Conservation (phyloP, 805 yeast species). For the Barnettozyma botsteinii region DNA sequence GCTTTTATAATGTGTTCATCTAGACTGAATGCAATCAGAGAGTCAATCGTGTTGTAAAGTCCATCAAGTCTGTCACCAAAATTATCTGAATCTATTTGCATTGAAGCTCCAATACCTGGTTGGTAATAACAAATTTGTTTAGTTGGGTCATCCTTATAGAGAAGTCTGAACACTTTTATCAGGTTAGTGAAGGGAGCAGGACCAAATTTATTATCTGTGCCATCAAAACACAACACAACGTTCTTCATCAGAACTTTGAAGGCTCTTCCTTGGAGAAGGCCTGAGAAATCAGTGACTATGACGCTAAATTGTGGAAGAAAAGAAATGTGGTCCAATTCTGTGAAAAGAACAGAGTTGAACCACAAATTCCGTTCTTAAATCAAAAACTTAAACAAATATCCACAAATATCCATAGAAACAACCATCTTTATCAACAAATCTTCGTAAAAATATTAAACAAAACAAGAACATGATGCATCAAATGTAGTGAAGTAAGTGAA, state of each 20-base stretch:
- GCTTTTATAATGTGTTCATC: constrained; percentile 55
- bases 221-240: constrained; percentile 56
- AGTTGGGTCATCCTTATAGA: constrained; percentile 37
- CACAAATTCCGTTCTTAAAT: too few relatives aligned
- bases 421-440: too few relatives aligned
- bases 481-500: too few relatives aligned
- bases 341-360: too few relatives aligned
- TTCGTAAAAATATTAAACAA: too few relatives aligned
- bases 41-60: constrained; percentile 31
- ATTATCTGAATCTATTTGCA: constrained; percentile 33
- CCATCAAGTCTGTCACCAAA: constrained; percentile 15
- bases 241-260: constrained; percentile 38
- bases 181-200: constrained; percentile 49
- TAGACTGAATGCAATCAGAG: constrained; percentile 47
- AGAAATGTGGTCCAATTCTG: too few relatives aligned
- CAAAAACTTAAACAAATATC: too few relatives aligned
- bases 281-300: too few relatives aligned
- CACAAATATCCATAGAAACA: too few relatives aligned
- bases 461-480: too few relatives aligned
- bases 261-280: too few relatives aligned
- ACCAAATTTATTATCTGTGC: constrained; percentile 56
- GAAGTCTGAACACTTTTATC: constrained; percentile 44
- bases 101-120: constrained; percentile 58
- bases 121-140: constrained; percentile 57
- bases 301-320: too few relatives aligned